Conservation (phyloP, 1,139 yeast species). For the Taphrina communis region DNA sequence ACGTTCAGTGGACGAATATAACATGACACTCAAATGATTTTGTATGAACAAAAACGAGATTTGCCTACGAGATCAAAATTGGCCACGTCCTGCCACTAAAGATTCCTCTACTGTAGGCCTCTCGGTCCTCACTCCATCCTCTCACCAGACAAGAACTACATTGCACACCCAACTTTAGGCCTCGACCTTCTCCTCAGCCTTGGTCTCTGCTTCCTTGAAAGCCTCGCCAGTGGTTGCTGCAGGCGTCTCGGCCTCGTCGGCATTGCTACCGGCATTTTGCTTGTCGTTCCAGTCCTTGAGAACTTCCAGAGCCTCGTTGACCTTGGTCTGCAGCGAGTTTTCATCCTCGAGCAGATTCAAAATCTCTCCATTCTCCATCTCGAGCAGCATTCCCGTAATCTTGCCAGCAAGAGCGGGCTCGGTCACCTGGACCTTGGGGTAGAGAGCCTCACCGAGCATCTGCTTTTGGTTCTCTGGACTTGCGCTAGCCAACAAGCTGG, state of each 20-base stretch:
- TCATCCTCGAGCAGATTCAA: slow-evolving; percentile 83
- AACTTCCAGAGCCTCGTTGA: slow-evolving; percentile 93
- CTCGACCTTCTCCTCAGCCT: slow-evolving; percentile 28
- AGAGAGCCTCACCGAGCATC: slow-evolving; percentile 95
- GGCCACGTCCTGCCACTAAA: not conserved
- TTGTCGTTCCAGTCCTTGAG: slow-evolving; percentile 64
- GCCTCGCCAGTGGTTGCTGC: slow-evolving; percentile 12
- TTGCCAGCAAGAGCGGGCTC: slow-evolving; percentile 98
- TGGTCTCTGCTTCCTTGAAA: not conserved
- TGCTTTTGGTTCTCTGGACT: slow-evolving; percentile 90
- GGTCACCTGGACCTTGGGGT: slow-evolving; percentile 89
- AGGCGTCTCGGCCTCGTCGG: slow-evolving; percentile 12
- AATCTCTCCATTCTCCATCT: slow-evolving; percentile 91
- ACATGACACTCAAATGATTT: too few relatives aligned
- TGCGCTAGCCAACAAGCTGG: slow-evolving; percentile 51
- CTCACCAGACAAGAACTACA: slow-evolving; percentile 6
- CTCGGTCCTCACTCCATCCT: slow-evolving; percentile 17
- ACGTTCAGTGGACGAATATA: not conserved
- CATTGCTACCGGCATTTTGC: slow-evolving; percentile 26
- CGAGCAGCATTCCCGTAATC: slow-evolving; percentile 98
- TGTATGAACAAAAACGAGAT: not conserved
- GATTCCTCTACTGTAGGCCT: not conserved
- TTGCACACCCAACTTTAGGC: not conserved
- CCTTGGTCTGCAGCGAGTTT: slow-evolving; percentile 85
- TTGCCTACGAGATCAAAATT: not conserved